phyloP scores from a whole-genome alignment of 2,329 filamentous ascomycete species.

The Incumbomyces delicatus region DNA sequence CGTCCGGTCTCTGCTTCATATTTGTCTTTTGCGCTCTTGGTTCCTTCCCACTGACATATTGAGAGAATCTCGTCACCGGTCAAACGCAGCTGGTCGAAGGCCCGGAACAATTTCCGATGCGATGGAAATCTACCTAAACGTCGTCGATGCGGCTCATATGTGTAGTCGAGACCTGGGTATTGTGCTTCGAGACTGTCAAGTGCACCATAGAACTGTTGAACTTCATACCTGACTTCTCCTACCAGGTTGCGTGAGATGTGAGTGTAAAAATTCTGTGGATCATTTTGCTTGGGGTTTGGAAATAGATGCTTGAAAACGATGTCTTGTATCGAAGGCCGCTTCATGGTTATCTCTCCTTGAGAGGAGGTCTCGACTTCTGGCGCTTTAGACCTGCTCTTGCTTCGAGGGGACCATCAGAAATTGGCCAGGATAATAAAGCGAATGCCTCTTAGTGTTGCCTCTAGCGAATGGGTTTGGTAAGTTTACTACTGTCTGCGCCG shows the following conservation, averaged over 20 bases:
- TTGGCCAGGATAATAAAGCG: neutral
- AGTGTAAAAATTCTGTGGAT: constrained; percentile 49
- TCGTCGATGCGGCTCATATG: constrained; percentile 51
- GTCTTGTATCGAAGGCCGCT: constrained; percentile 49
- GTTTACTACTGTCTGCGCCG: no score
- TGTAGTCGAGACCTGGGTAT: constrained; percentile 58
- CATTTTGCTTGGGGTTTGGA: constrained; percentile 45
- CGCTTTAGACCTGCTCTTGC: neutral
- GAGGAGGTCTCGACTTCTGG: neutral
- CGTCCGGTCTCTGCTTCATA: constrained; percentile 48
- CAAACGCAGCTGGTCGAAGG: constrained; percentile 49
- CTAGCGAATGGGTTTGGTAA: no score
- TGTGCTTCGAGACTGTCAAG: constrained; percentile 56
- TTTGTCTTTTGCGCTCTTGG: constrained; percentile 37
- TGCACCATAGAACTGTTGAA: constrained; percentile 53
- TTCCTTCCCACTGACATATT: constrained; percentile 51
- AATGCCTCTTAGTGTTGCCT: no score
- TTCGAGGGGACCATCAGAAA: neutral
- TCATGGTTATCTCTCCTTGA: constrained; percentile 37
- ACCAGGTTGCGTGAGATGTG: constrained; percentile 54
- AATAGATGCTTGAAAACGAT: constrained; percentile 51
- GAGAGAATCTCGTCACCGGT: constrained; percentile 52
- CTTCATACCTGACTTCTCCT: constrained; percentile 56
- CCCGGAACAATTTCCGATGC: constrained; percentile 50
- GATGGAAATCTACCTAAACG: constrained; percentile 52